Conservation (phyloP, 768 basidiomycete species). For the Sarcodon aspratus region DNA sequence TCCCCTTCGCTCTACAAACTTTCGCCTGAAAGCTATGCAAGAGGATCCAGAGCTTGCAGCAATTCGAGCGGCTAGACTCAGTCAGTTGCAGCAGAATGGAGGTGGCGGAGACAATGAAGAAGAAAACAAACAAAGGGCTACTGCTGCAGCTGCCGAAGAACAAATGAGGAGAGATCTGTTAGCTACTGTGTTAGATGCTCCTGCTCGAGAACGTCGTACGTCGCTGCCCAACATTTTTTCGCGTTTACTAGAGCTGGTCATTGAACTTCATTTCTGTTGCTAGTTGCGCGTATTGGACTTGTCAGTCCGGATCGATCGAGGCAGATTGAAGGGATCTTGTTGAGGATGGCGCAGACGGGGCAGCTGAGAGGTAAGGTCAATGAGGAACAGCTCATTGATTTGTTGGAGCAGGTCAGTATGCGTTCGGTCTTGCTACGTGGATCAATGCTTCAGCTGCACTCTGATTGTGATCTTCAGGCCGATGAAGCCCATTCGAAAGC, state of each 20-base stretch:
- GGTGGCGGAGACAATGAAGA: constrained; percentile 24
- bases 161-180: constrained; percentile 69
- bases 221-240: background rate
- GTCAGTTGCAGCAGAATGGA: constrained; percentile 22
- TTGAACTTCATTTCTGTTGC: background rate
- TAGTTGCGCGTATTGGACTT: constrained; percentile 81
- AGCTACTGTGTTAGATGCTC: constrained; percentile 63
- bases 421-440: background rate
- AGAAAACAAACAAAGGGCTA: constrained; percentile 38
- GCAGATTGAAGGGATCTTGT: constrained; percentile 68
- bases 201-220: constrained; percentile 73
- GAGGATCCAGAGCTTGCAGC: constrained; percentile 31
- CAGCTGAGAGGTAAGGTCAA: constrained; percentile 68
- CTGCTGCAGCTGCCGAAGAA: constrained; percentile 53
- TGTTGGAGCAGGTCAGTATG: constrained; percentile 67
- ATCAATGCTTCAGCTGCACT: background rate
- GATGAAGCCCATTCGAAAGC: constrained; percentile 31
- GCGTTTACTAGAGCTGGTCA: background rate
- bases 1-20: background rate
- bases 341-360: constrained; percentile 77
- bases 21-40: background rate
- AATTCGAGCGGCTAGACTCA: constrained; percentile 31
- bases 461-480: constrained; percentile 12
- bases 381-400: constrained; percentile 73
- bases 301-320: constrained; percentile 75